phyloP scores from a whole-genome alignment of 768 basidiomycete genomes.

The Myochromella boudieri region DNA sequence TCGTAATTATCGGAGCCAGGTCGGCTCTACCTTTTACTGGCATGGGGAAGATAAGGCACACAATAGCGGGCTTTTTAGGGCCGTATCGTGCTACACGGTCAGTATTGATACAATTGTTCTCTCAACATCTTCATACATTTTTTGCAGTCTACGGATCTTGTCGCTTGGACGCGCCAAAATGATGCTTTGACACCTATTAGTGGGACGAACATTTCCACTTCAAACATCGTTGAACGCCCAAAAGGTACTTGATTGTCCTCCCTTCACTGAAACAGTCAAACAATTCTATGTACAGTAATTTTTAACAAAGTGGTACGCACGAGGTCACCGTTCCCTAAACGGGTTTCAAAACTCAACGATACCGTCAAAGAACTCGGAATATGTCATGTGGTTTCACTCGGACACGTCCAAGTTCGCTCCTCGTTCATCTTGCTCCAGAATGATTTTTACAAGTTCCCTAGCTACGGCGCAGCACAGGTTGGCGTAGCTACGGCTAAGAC shows the following conservation, averaged over 20 bases:
- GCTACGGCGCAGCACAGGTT: constrained; percentile 64
- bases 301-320: constrained; percentile 47
- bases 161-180: constrained; percentile 56
- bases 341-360: not conserved
- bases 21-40: constrained; percentile 59
- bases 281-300: constrained; percentile 35
- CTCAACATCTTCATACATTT: not conserved
- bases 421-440: not conserved
- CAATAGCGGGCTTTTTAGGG: constrained; percentile 54
- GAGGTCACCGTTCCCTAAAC: not conserved
- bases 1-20: constrained; percentile 26
- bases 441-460: constrained; percentile 18
- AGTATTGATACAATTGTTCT: constrained; percentile 4
- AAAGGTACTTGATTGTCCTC: constrained; percentile 40
- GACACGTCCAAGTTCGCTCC: constrained; percentile 52
- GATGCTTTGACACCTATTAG: constrained; percentile 55
- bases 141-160: constrained; percentile 47
- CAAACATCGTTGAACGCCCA: constrained; percentile 61
- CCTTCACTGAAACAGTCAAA: not conserved
- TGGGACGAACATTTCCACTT: constrained; percentile 55
- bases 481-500: constrained; percentile 59
- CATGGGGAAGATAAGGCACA: constrained; percentile 61
- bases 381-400: constrained; percentile 74
- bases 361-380: constrained; percentile 48
- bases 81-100: constrained; percentile 60